Evolutionary conservation across 345 rosid genomes (phyloP).

Genomic region (Lepidium africanum): DNA sequence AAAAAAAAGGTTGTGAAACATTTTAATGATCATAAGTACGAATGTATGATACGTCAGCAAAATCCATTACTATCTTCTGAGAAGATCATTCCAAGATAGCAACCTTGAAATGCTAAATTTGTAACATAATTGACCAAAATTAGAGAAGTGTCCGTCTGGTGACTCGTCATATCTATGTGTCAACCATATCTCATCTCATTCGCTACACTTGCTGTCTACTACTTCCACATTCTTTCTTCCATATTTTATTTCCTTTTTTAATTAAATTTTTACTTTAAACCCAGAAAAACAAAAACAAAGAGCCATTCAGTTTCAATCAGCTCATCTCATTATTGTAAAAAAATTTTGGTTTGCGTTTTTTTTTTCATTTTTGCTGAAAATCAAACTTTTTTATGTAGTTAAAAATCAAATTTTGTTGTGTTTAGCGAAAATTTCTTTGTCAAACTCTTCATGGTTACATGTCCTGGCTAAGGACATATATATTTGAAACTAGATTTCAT

Average conservation of each 20-base stretch:
- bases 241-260: background rate
- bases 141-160: background rate
- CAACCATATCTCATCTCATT: constrained; percentile 8
- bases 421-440: too few relatives aligned
- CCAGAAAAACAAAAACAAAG: background rate
- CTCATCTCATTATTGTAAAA: too few relatives aligned
- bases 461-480: too few relatives aligned
- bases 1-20: too few relatives aligned
- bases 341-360: too few relatives aligned
- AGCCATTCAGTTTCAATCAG: background rate
- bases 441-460: too few relatives aligned
- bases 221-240: background rate
- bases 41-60: constrained; percentile 2
- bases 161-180: constrained; percentile 16
- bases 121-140: constrained; percentile 12
- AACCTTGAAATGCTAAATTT: constrained; percentile 30
- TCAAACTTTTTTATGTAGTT: too few relatives aligned
- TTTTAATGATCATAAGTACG: background rate
- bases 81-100: background rate
- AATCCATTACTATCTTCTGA: background rate
- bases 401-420: too few relatives aligned
- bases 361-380: too few relatives aligned
- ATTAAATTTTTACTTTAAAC: background rate
- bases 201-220: background rate
- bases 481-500: too few relatives aligned